phyloP scores from a whole-genome alignment of 352 stramenopile genomes.

The Phytophthora sp. region DNA sequence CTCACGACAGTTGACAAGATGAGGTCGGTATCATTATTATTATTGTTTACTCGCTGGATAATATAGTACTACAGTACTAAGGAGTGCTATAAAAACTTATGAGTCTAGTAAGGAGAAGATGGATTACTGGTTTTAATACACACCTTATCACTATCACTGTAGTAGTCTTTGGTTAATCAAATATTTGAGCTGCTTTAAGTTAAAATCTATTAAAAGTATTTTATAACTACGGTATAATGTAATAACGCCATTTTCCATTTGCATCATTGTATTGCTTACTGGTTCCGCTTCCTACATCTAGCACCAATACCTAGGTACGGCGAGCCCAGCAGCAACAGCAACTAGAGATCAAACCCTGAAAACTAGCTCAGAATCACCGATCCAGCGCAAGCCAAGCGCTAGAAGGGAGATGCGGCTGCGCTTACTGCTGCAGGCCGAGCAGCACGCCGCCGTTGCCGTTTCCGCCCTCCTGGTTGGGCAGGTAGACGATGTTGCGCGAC shows the following conservation, averaged over 20 bases:
- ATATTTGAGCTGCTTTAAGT: no score
- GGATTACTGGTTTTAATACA: no score
- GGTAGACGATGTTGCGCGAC: conserved; percentile 98
- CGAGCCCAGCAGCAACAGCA: conserved; percentile 10
- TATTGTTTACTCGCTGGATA: no score
- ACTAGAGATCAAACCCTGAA: conserved; percentile 17
- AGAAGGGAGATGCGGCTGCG: not conserved
- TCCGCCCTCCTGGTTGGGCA: conserved; percentile 91
- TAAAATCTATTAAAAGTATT: no score
- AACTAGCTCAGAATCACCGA: conserved; percentile 21
- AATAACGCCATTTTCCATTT: no score
- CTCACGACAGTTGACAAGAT: not conserved
- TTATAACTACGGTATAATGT: no score
- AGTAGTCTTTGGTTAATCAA: no score
- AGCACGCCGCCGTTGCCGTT: conserved; percentile 90
- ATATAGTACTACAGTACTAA: no score
- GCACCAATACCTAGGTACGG: conserved; percentile 27
- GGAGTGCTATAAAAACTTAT: no score
- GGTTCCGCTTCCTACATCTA: conserved; percentile 28
- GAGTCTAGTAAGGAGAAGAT: no score
- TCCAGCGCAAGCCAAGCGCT: conserved; percentile 10
- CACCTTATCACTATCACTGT: no score
- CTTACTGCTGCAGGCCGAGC: conserved; percentile 84
- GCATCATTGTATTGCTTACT: conserved; percentile 25
- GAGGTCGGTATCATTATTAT: no score